Evolutionary conservation across 345 rosid species (phyloP).

Genomic region (Sonneratia alba): DNA sequence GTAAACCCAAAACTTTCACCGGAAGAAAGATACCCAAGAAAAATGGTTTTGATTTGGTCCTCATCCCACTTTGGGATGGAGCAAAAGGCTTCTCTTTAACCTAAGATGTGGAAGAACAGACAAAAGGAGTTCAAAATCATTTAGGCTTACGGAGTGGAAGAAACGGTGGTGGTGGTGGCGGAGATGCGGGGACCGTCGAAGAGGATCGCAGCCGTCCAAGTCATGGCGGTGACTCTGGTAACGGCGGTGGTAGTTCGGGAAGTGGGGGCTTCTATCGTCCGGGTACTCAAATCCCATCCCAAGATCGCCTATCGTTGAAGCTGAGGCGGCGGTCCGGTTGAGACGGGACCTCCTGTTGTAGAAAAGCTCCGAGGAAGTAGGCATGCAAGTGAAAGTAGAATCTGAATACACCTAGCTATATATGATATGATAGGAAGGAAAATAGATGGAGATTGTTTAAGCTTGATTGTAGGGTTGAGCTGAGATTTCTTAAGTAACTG

Average conservation of each 20-base stretch:
- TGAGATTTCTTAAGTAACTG: neutral
- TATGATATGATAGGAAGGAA: neutral
- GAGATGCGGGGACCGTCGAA: conserved; percentile 42
- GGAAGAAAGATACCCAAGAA: neutral
- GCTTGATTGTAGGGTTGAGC: neutral
- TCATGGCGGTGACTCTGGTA: conserved; percentile 42
- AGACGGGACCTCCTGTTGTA: conserved; percentile 69
- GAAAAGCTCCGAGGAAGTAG: conserved; percentile 89
- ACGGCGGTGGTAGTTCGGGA: conserved; percentile 32
- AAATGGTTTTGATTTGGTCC: neutral
- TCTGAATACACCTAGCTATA: neutral
- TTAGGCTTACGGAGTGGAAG: conserved; percentile 30
- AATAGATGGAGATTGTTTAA: neutral
- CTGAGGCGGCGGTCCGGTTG: conserved; percentile 26
- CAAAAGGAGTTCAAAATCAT: neutral
- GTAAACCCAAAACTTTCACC: neutral
- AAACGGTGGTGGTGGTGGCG: conserved; percentile 32
- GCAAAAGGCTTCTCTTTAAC: neutral
- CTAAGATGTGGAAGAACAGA: neutral
- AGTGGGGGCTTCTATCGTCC: conserved; percentile 30
- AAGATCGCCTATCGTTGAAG: conserved; percentile 14
- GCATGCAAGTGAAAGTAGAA: conserved; percentile 32
- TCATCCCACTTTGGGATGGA: neutral
- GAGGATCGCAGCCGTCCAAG: conserved; percentile 45
- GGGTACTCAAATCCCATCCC: conserved; percentile 31